Evolutionary conservation across 805 yeast species (phyloP), one percentile per base, ranked within the genome.

Genomic region (Zygosaccharomyces lentus): DNA sequence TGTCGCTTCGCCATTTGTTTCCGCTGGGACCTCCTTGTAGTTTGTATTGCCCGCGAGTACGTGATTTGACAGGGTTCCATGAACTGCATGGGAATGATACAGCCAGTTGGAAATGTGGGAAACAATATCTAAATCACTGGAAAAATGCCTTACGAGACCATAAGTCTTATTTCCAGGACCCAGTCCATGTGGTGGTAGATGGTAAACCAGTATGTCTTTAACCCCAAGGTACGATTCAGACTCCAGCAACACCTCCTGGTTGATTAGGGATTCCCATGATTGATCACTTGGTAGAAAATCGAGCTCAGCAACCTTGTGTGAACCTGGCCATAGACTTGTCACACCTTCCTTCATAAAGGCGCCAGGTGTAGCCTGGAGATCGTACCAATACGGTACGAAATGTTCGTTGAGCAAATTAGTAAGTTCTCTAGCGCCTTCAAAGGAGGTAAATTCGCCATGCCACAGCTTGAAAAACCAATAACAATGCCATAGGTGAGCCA

Each of bases 61-160:
- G 43, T 61, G 64, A 35, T 61, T 57, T 2, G 68, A 63, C 15
- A 64, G 37, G 1, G 47, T 41, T 4, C 50, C 64, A 47, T 62
- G 56, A 6, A 55, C 49, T 8, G 59, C 48, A 43, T 61, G 64
- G 32, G 59, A 48, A 47, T 63, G 61, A 32, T 61, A 56, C 2
- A 65, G 37, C 69, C 69, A 65, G 41, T 65, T 65, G 1, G 67
- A 61, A 10, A 65, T 17, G 29, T 52, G 53, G 1, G 62, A 43
- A 8, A 63, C 32, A 30, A 54, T 55, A 23, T 57, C 53, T 9
- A 55, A 51, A 12, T 57, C 52, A 15, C 51, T 41, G 9, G 56
- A 42, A 43, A 65, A 65, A 46, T 59, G 60, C 23, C 56, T 51
- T 2, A 65, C 49, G 2, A 61, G 51, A 1, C 68, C 68, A 43